These are phyloP conservation scores for Syzygium aqueum DNA, from an alignment of 345 rosid species.

Conservation along the genomic window DNA sequence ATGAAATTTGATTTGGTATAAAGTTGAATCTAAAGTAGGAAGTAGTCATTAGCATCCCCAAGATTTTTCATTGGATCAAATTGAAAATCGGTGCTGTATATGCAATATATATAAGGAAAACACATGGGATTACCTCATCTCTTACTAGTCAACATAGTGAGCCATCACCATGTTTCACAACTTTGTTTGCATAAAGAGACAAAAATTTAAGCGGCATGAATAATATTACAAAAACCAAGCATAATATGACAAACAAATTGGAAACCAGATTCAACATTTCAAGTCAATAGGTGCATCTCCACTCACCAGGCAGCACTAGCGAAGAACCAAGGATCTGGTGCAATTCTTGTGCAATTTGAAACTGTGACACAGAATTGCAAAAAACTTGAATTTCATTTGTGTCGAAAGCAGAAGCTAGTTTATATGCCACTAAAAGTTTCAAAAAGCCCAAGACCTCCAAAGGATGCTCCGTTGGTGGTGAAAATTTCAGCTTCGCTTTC, in stretches of 20 bases:
- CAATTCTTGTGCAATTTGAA: constrained; percentile 9
- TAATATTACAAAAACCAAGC: neutral
- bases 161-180: neutral
- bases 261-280: neutral
- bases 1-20: neutral
- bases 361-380: constrained; percentile 9
- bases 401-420: constrained; percentile 18
- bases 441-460: constrained; percentile 26
- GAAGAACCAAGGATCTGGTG: constrained; percentile 18
- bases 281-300: neutral
- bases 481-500: constrained; percentile 13
- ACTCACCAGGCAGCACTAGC: constrained; percentile 11
- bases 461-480: constrained; percentile 5
- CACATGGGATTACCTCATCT: neutral
- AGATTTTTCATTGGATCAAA: neutral
- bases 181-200: neutral
- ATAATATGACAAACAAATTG: neutral
- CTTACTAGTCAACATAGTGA: neutral
- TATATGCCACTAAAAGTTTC: constrained; percentile 23
- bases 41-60: neutral
- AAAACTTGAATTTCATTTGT: constrained; percentile 8
- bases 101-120: neutral
- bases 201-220: neutral
- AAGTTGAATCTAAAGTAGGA: neutral
- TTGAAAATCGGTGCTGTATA: neutral